Conservation (phyloP, 164 flowering plant genomes). For the Dillenia turbinata region DNA sequence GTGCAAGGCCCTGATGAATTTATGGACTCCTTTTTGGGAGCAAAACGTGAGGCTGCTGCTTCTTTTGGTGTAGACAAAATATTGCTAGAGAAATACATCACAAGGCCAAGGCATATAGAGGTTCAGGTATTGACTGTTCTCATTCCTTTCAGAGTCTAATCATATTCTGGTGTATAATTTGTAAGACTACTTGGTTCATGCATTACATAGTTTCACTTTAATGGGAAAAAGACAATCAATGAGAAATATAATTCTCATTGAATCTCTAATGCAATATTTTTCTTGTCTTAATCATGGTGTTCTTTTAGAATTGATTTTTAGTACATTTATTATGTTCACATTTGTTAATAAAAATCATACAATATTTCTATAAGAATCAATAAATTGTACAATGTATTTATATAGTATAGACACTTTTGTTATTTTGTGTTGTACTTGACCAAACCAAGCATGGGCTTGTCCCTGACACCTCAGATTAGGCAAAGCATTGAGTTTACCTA, state of each 20-base stretch:
- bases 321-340: no score
- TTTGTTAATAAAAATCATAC: no score
- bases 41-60: conserved; percentile 98
- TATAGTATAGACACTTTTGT: no score
- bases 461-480: no score
- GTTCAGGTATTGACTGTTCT: conserved; percentile 62
- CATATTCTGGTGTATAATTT: no score
- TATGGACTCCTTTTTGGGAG: conserved; percentile 82
- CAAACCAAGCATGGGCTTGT: no score
- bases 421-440: no score
- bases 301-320: no score
- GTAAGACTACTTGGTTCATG: not conserved
- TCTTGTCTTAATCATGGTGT: not conserved
- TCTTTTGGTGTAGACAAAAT: conserved; percentile 88
- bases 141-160: no score
- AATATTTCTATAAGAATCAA: no score
- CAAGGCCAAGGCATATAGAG: conserved; percentile 93
- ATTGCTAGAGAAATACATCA: conserved; percentile 90
- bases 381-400: no score
- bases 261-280: not conserved
- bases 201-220: not conserved
- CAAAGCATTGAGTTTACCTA: no score
- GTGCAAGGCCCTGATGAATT: conserved; percentile 73
- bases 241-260: not conserved
- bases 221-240: not conserved